Evolutionary conservation across 2,329 filamentous ascomycete species (phyloP).

Genomic region (Fusarium sp.): DNA sequence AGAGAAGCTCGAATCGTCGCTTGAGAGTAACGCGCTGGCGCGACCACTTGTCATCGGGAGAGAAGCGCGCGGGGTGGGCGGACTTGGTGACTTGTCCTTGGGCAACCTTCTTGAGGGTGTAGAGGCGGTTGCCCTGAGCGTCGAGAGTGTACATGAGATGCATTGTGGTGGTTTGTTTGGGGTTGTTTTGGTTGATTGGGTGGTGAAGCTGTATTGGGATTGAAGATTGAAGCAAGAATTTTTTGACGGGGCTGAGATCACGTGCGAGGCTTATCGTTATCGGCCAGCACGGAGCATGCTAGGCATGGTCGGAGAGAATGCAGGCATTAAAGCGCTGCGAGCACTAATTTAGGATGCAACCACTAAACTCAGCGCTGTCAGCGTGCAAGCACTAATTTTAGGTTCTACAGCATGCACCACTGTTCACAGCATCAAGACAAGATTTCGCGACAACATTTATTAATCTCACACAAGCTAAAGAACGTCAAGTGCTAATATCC

Average conservation of each 20-base stretch:
- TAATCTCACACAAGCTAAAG: background rate
- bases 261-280: slow-evolving; percentile 40
- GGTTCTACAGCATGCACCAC: background rate
- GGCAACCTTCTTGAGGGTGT: slow-evolving; percentile 93
- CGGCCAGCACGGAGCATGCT: background rate
- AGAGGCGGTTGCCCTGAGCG: slow-evolving; percentile 84
- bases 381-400: background rate
- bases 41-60: slow-evolving; percentile 98
- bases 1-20: slow-evolving; percentile 88
- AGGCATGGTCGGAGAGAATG: too few relatives aligned
- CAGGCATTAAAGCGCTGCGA: too few relatives aligned
- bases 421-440: background rate
- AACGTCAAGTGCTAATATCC: background rate
- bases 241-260: slow-evolving; percentile 33
- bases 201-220: slow-evolving; percentile 13
- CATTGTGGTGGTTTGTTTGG: slow-evolving; percentile 52
- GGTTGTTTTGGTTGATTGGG: slow-evolving; percentile 2
- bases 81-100: slow-evolving; percentile 91
- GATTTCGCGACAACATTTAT: background rate
- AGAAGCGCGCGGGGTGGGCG: slow-evolving; percentile 95
- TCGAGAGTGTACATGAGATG: slow-evolving; percentile 87
- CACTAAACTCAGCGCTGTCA: background rate
- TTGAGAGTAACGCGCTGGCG: slow-evolving; percentile 95
- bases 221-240: slow-evolving; percentile 27
- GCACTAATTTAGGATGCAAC: background rate